Evolutionary conservation across 306 rosid genomes (phyloP), one percentile per base, ranked within the genome.

Genomic region (Myrica gale): DNA sequence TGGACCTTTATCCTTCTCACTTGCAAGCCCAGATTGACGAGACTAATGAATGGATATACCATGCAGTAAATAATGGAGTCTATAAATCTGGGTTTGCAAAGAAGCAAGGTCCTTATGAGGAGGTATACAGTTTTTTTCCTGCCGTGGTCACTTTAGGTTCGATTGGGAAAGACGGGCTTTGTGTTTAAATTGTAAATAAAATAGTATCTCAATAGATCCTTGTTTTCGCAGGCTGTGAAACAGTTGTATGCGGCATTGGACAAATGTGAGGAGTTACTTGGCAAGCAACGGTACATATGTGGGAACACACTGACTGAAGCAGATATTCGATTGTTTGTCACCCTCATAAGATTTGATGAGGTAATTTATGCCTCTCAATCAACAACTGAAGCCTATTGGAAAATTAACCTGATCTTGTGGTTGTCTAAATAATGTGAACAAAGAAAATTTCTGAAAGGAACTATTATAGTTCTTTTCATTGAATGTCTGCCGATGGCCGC

Each of bases 321-420:
- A n/a, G 98, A 95, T 81, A 75, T 95, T 76, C 96, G 96, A 17
- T 81, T 95, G 82, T 95, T 95, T 67, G 98, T 95, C 78, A 95
- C 98, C 72, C 87, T 95, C 45, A 92, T 92, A 80, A 84, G 98
- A 90, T 95, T 95, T 79, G 98, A 95, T 45, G 97, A 95, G 98
- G 98, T 95, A 86, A 41, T 73, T n/a, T 66, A 50, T 58, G 19
- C 46, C 42, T 41, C 42, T 48, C 51, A 62, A 53, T 21, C 67
- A 3, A 43, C n/a, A 62, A 57, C n/a, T 65, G 53, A 44, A n/a
- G 41, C 45, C 75, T 72, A 53, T 71, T 51, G 2, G 42, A 46
- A 46, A 44, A 62, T 58, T 67, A 70, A 45, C 42, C 72, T 17
- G 46, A 74, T 78, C n/a, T 71, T 54, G 7, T 58, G 45, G 79